A percentile compares a stretch with the other conserved stretches of the same genome.
Conservation (phyloP, 176 grass and related monocot species). For the Carex kokanica region DNA sequence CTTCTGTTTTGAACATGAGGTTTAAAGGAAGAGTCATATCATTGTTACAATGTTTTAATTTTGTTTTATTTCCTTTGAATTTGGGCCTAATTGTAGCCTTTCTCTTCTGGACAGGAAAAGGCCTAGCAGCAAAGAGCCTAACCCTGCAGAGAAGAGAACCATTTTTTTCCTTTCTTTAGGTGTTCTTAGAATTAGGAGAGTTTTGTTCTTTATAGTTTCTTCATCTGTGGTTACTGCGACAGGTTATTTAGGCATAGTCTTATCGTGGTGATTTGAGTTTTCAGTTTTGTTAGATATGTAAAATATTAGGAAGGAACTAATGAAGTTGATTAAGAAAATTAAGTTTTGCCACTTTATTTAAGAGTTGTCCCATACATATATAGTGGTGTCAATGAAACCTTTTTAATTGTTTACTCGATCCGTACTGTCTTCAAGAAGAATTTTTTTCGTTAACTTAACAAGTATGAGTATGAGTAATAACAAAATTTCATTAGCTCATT, state of each 20-base stretch:
- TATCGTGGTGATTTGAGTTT: background rate
- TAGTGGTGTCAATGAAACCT: too few relatives aligned
- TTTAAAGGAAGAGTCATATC: background rate
- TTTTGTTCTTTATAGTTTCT: slow-evolving; percentile 18
- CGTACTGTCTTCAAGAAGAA: too few relatives aligned
- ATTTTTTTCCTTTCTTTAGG: slow-evolving; percentile 10
- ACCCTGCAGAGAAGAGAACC: background rate
- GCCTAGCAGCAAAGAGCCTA: background rate
- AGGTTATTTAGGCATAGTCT: slow-evolving; percentile 12
- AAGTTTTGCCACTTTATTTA: background rate
- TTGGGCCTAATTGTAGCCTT: background rate
- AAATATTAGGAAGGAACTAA: slow-evolving; percentile 18
- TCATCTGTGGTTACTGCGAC: background rate
- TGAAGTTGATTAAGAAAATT: background rate
- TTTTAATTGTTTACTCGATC: too few relatives aligned
- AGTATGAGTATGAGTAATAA: too few relatives aligned
- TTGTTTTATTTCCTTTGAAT: slow-evolving; percentile 4
- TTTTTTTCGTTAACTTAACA: too few relatives aligned
- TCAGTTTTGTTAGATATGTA: slow-evolving; percentile 28
- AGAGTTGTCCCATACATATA: background rate
- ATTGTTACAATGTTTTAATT: background rate
- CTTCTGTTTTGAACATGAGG: background rate
- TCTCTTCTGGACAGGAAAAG: background rate
- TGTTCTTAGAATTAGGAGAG: background rate
- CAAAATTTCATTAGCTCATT: too few relatives aligned